Base-by-base conservation (phyloP, 176 grass and related monocot species). In the Oryza longistaminata region DNA sequence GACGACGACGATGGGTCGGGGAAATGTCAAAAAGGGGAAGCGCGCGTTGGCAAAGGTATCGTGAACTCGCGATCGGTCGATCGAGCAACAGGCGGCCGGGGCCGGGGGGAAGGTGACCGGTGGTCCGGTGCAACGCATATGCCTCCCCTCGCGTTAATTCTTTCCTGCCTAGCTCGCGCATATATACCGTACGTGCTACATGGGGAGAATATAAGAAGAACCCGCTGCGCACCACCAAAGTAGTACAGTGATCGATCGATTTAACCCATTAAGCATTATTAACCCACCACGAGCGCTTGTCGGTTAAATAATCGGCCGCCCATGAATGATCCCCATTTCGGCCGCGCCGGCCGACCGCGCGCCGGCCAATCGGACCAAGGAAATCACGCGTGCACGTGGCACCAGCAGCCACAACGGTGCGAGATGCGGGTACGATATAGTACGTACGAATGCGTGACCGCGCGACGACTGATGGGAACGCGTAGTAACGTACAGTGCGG, bases 221-320 rank as follows among this genome's bases (percentile, higher is more conserved):
- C 10, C 35, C 34, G 70, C 7, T 34, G 4, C 29, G 15, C 35
- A 11, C 40, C 62, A 40, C 49, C 49, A 16, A 49, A 7, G 14
- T 31, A 10, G 9, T 15, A 48, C 17, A 21, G 17, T 0, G 49
- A 61, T 19, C 58, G 52, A 66, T 43, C 37, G 17, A 42, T 37
- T 39, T 64, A 86, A 64, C 55, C 74, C 79, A 72, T 39, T 35
- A 35, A 31, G 29, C 29, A 31, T 35, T 35, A 35, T 35, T 64
- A 86, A 64, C 43, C 74, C 79, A 72, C 73, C 81, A 84, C 60
- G 13, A 46, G 12, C 22, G 87, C 19, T 9, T 88, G 87, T 68
- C 68, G 75, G 46, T 45, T 73, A 24, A 19, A 12, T 43, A 43
- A 39, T 26, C 67, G 24, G 14, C 35, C 75, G 69, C 7, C 75